Conservation (phyloP, 2,329 filamentous ascomycete species). For the Trichophyton schoenleinii region DNA sequence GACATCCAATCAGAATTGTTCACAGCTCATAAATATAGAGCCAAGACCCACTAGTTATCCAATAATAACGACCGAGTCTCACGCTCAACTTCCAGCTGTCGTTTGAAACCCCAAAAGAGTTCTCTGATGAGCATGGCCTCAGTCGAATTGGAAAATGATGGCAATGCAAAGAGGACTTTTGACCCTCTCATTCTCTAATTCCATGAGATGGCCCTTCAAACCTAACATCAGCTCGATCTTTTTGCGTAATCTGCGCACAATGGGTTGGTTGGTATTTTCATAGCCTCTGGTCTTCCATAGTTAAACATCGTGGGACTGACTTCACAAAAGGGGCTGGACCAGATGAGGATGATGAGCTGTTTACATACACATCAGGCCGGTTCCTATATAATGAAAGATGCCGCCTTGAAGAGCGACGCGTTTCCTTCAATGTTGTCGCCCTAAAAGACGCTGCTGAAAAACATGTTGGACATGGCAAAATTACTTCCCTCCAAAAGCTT, state of each 20-base stretch:
- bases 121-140: too few species aligned
- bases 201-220: neutral
- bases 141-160: neutral
- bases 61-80: too few species aligned
- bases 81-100: too few species aligned
- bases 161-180: neutral
- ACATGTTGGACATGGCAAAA: slow-evolving; percentile 2
- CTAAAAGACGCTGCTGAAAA: slow-evolving; percentile 4
- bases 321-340: neutral
- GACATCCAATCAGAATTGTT: too few species aligned
- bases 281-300: neutral
- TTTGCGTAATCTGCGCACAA: neutral
- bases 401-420: slow-evolving; percentile 8
- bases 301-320: neutral
- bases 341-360: neutral
- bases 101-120: too few species aligned
- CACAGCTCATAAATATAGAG: too few species aligned
- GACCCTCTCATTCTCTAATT: neutral
- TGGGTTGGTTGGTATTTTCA: neutral
- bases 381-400: slow-evolving; percentile 11
- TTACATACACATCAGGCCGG: slow-evolving; percentile 12
- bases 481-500: slow-evolving; percentile 14
- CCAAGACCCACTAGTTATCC: too few species aligned
- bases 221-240: neutral
- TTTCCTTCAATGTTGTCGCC: slow-evolving; percentile 10